Base-by-base conservation (phyloP, 108 stramenopile species). In the Skeletonema costatum region DNA sequence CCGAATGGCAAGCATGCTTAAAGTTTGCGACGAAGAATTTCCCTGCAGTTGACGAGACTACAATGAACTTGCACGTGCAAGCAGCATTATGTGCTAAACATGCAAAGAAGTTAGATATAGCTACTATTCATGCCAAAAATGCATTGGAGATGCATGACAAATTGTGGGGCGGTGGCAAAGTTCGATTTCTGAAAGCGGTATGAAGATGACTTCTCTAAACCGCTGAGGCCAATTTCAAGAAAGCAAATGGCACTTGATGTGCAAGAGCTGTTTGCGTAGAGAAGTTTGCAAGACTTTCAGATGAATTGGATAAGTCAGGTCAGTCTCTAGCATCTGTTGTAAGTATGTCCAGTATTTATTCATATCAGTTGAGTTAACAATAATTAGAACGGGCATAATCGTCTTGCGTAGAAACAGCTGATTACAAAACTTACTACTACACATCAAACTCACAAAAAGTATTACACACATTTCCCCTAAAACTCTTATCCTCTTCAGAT, bases 161-260 rank as follows among this genome's bases (percentile, higher is more conserved):
- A 14, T 48, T 93, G 62, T 93, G 91, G 85, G 89, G 89, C 1
- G 90, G 93, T 16, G 93, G 93, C 19, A 81, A 82, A 25, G 30
- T 48, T 16, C 60, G 84, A 29, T 90, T 93, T 74, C 71, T 86
- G 19, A 68, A n/a, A 85, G 50, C 82, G 93, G 12, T 90, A 87
- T 62, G 75, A 74, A 35, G 67, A 76, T 58, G 93, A 93, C 50
- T 86, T 93, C 33, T 36, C 67, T 16, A 62, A 89, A 56, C 65
- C 73, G 25, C 76, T 92, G 13, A 73, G 91, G 29, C 81, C 84
- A 38, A 31, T 53, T 0, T 64, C 46, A 17, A 53, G 39, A 35
- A 48, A 64, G n/a, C 53, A 56, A 10, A 56, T 56, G 53, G 25
- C 53, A 9, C 16, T 56, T 56, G 53, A 56, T 56, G 19, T 56